These are phyloP conservation scores for Leccinum ochraceum DNA, from an alignment of 768 basidiomycete species.

Conservation along the genomic window DNA sequence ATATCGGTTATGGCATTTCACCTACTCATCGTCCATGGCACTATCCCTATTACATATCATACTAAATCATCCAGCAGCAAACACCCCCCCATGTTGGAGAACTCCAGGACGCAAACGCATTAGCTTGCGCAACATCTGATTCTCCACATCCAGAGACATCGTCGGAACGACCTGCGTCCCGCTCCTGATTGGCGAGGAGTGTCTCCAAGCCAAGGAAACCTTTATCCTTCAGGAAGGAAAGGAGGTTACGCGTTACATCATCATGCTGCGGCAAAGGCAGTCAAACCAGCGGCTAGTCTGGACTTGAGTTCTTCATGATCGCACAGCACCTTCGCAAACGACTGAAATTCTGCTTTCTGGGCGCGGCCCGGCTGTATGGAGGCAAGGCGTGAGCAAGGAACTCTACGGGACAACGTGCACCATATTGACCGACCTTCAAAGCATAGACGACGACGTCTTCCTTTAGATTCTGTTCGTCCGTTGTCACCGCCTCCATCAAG, in stretches of 20 bases:
- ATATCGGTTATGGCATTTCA: constrained; percentile 2
- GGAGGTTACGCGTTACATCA: constrained; percentile 11
- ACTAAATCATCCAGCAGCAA: constrained; percentile 13
- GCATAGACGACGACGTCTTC: constrained; percentile 61
- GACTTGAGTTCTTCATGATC: constrained; percentile 36
- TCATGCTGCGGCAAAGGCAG: constrained; percentile 8
- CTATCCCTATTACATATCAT: constrained; percentile 22
- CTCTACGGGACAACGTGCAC: neutral
- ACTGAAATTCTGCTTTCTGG: constrained; percentile 53
- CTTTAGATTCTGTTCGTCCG: constrained; percentile 25
- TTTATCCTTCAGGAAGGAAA: neutral
- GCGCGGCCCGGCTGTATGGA: constrained; percentile 37
- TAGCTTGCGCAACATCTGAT: constrained; percentile 9
- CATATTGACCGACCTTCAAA: constrained; percentile 48
- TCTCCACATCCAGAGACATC: constrained; percentile 16
- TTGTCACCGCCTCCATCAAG: constrained; percentile 46
- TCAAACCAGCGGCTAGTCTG: constrained; percentile 4
- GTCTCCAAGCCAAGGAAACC: neutral
- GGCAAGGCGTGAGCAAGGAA: constrained; percentile 1
- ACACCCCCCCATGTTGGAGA: constrained; percentile 1
- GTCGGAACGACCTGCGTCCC: constrained; percentile 24
- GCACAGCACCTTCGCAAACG: constrained; percentile 49
- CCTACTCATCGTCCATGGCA: constrained; percentile 13
- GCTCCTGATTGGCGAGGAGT: constrained; percentile 16
- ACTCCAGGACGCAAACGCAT: constrained; percentile 13